phyloP scores from a whole-genome alignment of 495 filamentous ascomycete species.

The Cladorrhinum samala region DNA sequence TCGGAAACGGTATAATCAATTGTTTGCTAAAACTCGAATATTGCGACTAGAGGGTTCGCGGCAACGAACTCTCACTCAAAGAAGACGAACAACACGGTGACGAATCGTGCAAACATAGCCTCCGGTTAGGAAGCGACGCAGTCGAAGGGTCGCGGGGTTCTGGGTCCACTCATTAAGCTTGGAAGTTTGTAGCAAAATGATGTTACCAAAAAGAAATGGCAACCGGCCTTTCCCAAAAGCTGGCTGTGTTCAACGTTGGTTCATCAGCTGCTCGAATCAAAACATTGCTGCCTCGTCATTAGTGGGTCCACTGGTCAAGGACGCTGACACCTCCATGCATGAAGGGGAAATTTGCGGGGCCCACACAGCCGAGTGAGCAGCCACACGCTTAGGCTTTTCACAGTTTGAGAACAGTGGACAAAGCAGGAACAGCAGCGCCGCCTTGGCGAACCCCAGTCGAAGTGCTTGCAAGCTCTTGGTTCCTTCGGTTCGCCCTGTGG shows the following conservation, averaged over 20 bases:
- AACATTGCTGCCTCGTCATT: not conserved
- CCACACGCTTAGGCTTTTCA: not conserved
- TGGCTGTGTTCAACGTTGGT: not conserved
- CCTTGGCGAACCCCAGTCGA: no score
- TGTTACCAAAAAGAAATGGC: not conserved
- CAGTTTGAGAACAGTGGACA: not conserved
- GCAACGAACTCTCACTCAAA: not conserved
- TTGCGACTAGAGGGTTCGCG: not conserved
- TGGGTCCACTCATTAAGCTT: no score
- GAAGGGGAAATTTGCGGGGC: conserved; percentile 6
- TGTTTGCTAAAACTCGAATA: no score
- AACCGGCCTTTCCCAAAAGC: not conserved
- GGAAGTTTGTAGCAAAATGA: not conserved
- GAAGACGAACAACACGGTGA: not conserved
- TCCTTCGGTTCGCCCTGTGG: no score
- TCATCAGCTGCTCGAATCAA: not conserved
- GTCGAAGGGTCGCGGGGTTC: no score
- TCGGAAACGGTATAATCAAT: no score
- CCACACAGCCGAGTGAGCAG: not conserved
- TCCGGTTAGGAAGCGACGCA: no score
- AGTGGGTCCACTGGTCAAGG: not conserved
- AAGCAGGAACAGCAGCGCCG: not conserved
- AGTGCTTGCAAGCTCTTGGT: no score
- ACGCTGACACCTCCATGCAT: not conserved
- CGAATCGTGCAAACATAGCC: no score